Evolutionary conservation across 2,329 filamentous ascomycete species (phyloP).

Genomic region (Talaromyces piceae): DNA sequence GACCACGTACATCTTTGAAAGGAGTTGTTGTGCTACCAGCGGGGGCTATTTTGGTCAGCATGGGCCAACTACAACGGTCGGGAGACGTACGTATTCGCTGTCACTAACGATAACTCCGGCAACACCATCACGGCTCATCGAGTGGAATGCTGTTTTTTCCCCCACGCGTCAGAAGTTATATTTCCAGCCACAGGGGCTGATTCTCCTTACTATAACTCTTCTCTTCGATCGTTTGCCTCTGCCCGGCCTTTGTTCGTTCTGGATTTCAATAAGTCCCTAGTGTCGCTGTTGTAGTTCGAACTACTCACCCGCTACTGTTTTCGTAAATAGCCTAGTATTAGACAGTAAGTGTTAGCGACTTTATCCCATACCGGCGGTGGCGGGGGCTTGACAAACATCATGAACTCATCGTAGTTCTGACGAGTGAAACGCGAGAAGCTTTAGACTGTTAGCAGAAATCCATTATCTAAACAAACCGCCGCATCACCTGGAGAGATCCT

Average conservation of each 20-base stretch:
- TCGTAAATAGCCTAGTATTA: constrained; percentile 56
- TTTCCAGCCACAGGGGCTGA: neutral
- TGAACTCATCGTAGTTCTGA: constrained; percentile 47
- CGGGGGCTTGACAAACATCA: constrained; percentile 9
- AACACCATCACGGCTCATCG: constrained; percentile 63
- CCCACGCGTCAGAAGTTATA: neutral
- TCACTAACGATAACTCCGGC: constrained; percentile 72
- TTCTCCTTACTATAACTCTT: constrained; percentile 22
- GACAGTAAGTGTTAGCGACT: neutral
- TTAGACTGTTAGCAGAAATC: neutral
- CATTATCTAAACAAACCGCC: neutral
- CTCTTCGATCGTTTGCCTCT: constrained; percentile 72
- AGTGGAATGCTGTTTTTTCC: constrained; percentile 56
- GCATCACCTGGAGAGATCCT: constrained; percentile 53
- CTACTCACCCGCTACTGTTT: constrained; percentile 59
- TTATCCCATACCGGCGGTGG: neutral
- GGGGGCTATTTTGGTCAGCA: constrained; percentile 7
- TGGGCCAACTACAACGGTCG: neutral
- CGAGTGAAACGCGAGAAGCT: constrained; percentile 75
- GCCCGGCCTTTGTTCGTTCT: constrained; percentile 71
- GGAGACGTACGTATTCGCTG: constrained; percentile 50
- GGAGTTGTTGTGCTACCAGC: constrained; percentile 65
- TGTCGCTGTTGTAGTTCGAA: neutral
- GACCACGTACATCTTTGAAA: constrained; percentile 53
- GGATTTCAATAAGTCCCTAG: constrained; percentile 2